Evolutionary conservation across 495 filamentous ascomycete species (phyloP), one percentile per base, ranked within the genome.

Genomic region (Aspergillus baeticus): DNA sequence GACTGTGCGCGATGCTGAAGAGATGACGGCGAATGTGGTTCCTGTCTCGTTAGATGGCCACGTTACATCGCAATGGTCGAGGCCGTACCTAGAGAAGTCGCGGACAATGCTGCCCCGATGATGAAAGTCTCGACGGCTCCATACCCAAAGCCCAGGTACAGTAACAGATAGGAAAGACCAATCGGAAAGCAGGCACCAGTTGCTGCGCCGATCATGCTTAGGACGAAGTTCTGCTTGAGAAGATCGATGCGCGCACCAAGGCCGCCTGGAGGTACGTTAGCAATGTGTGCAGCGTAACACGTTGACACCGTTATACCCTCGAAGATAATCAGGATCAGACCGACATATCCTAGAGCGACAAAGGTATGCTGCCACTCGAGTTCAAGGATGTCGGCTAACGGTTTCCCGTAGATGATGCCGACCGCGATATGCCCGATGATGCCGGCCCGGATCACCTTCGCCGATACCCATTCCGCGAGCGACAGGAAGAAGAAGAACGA

Each of bases 401-500:
- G 69, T 14, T 51, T 51, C 10, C 69, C 68, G 39, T 72, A 72
- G n/a, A 72, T 66, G 29, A 72, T 72, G 0, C 69, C 69, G 10
- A 72, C 65, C 0, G 62, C 66, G 45, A 72, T 72, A 26, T 69
- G 66, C 8, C 69, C 69, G 22, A 72, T 65, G 38, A 72, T 66
- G 6, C 69, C 69, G 18, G 69, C 69, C 0, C 59, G 66, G 18
- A 70, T 62, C 1, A 67, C 51, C 48, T 66, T 68, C 3, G 68
- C 64, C 0, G 68, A 70, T 0, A 67, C 34, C 62, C 64, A 70
- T 67, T 66, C 60, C 26, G 68, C 68, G 14, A 70, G 44, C 0
- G 68, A 70, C 20, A 70, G 56, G 53, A 72, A 61, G 39, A 72
- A 67, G 45, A 72, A 72, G 52, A 72, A 72, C 0, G 69, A 72